Evolutionary conservation across 345 rosid species (phyloP), one percentile per base, ranked within the genome.

Genomic region (Salix caprea): DNA sequence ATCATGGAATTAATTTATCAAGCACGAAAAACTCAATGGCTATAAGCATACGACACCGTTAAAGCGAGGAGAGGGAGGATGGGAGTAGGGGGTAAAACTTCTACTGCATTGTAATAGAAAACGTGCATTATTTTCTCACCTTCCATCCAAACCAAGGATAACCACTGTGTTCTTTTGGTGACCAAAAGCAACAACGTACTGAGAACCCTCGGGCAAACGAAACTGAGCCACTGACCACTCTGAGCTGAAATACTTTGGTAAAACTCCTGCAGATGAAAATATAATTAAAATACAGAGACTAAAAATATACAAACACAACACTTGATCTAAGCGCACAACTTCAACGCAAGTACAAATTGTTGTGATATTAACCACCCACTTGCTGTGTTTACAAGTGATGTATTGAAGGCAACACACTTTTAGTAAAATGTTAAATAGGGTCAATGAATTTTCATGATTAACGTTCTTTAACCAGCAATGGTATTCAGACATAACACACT

Each of bases 171-270:
- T 94, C 87, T 90, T 92, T 74, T 87, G 88, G 72, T 93, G 98
- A 44, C 99, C 97, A 79, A 96, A 96, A 54, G 97, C 98, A 73
- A 92, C 98, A 74, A 89, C 80, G 84, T 90, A 91, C 14, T 88
- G 90, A 69, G 90, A 92, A 67, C 97, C 98, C 84, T 94, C 98
- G 23, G 85, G 87, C 80, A 94, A 86, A 67, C 89, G 91, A 83
- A 91, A 94, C 85, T 92, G 93, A 69, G 97, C 98, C 79, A 94
- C 95, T 11, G 98, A 94, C 98, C 98, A 94, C 79, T 94, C 95
- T 1, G 98, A 94, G 86, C 97, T 92, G 80, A 94, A 94, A 89
- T 94, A 94, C 88, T 90, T 94, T 1, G 97, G 98, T 75, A 96
- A 80, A 54, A 96, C 99, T 46, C 99, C 99, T 96, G 87, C 74